Conservation (phyloP, 2,329 filamentous ascomycete genomes). For the Pseudocercospora fuligena region DNA sequence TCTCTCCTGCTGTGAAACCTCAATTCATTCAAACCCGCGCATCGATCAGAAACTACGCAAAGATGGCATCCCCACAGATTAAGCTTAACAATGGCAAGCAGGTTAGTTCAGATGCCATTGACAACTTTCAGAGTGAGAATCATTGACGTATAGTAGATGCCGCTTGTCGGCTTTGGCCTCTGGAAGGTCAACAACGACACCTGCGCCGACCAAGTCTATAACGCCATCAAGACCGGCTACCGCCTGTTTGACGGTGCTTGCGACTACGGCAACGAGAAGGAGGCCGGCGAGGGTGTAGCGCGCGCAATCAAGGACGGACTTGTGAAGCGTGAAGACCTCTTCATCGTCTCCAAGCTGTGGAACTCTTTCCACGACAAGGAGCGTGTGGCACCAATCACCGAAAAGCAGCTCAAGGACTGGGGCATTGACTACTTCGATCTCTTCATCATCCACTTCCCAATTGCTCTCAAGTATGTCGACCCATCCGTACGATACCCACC, state of each 20-base stretch:
- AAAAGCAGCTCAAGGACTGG: slow-evolving; percentile 80
- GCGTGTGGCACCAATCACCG: slow-evolving; percentile 74
- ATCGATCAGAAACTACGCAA: slow-evolving; percentile 33
- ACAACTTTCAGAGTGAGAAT: background rate
- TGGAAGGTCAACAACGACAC: slow-evolving; percentile 82
- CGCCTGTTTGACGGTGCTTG: slow-evolving; percentile 65
- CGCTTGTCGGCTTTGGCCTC: slow-evolving; percentile 75
- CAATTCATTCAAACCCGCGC: slow-evolving; percentile 14
- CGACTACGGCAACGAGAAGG: slow-evolving; percentile 83
- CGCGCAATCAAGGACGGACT: slow-evolving; percentile 81
- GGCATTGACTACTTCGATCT: slow-evolving; percentile 88
- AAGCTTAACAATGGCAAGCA: slow-evolving; percentile 46
- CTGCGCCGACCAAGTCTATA: slow-evolving; percentile 77
- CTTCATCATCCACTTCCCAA: slow-evolving; percentile 81
- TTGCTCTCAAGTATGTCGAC: slow-evolving; percentile 84
- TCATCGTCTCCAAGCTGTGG: slow-evolving; percentile 87
- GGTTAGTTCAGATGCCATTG: slow-evolving; percentile 26
- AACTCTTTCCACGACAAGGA: slow-evolving; percentile 86
- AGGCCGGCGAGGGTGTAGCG: slow-evolving; percentile 75
- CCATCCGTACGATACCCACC: slow-evolving; percentile 79
- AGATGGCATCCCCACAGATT: slow-evolving; percentile 38
- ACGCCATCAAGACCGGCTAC: slow-evolving; percentile 67
- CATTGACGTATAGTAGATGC: slow-evolving; percentile 59
- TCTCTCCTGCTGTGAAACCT: slow-evolving; percentile 12
- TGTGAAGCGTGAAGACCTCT: slow-evolving; percentile 84